Evolutionary conservation across 345 rosid genomes (phyloP).

Genomic region (Viola odorata): DNA sequence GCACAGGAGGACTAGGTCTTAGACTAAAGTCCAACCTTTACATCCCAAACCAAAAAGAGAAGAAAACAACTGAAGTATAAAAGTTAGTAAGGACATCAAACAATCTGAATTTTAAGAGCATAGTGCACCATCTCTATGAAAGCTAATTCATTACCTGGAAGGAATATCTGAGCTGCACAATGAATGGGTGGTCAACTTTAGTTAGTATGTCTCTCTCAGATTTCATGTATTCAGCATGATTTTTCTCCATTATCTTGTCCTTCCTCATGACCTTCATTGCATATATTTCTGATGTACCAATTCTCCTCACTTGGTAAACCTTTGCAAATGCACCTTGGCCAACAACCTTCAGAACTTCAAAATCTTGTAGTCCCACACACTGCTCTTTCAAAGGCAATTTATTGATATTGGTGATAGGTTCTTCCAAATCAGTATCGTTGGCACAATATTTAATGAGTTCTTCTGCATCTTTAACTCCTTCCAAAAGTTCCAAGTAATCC

Average conservation of each 20-base stretch:
- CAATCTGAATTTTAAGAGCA: not conserved
- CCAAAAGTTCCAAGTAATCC: conserved; percentile 33
- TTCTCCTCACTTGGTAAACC: conserved; percentile 87
- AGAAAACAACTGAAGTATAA: not conserved
- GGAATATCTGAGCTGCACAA: conserved; percentile 81
- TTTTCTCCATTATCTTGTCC: conserved; percentile 87
- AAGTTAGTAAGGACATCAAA: too few relatives aligned
- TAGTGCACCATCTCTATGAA: not conserved
- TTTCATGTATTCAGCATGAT: conserved; percentile 92
- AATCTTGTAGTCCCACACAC: conserved; percentile 67
- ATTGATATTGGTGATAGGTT: conserved; percentile 16
- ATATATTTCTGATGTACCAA: conserved; percentile 69
- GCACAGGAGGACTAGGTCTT: too few relatives aligned
- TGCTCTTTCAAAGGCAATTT: conserved; percentile 19
- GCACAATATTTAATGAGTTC: conserved; percentile 25
- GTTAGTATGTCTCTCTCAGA: conserved; percentile 83
- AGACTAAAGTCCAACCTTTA: not conserved
- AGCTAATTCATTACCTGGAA: conserved; percentile 29
- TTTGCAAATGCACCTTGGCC: conserved; percentile 97
- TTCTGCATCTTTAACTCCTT: conserved; percentile 35
- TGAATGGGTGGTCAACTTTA: conserved; percentile 80
- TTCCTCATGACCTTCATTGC: conserved; percentile 99
- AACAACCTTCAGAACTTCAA: conserved; percentile 81
- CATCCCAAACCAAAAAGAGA: not conserved
- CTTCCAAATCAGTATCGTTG: conserved; percentile 26